These are phyloP conservation scores for Sporothrix schenckii DNA, from an alignment of 2,329 filamentous ascomycete species.

Conservation along the genomic window DNA sequence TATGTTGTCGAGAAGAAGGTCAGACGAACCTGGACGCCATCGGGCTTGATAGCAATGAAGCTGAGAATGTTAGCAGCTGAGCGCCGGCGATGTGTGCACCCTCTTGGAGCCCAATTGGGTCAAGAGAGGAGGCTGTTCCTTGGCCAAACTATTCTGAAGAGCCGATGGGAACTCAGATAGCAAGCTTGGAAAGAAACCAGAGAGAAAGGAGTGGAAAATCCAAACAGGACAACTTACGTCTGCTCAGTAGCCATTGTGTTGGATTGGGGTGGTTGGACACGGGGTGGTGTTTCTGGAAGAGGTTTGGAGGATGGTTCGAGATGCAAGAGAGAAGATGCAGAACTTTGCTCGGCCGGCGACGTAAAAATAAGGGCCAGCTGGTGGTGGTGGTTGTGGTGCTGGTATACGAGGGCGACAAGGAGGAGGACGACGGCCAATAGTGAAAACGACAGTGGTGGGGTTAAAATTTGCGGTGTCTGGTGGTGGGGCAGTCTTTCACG, in stretches of 20 bases:
- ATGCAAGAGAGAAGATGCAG: slow-evolving; percentile 23
- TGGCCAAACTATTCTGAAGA: background rate
- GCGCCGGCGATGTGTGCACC: background rate
- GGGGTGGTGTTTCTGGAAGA: slow-evolving; percentile 37
- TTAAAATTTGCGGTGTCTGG: slow-evolving; percentile 43
- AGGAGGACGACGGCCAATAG: slow-evolving; percentile 33
- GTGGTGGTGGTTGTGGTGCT: slow-evolving; percentile 26
- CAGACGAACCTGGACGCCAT: slow-evolving; percentile 87
- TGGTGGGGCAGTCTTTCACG: slow-evolving; percentile 32
- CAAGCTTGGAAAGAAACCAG: background rate
- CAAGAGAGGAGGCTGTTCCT: background rate
- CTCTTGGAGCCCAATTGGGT: slow-evolving; percentile 4
- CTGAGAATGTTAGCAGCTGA: slow-evolving; percentile 52
- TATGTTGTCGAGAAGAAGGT: background rate
- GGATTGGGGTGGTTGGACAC: slow-evolving; percentile 37
- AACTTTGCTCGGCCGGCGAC: slow-evolving; percentile 30
- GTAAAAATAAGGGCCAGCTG: slow-evolving; percentile 25
- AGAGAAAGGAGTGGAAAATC: background rate
- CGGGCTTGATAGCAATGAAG: slow-evolving; percentile 99
- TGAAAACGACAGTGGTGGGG: slow-evolving; percentile 48
- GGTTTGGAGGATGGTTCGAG: slow-evolving; percentile 41
- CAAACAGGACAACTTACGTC: slow-evolving; percentile 67
- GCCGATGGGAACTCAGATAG: background rate
- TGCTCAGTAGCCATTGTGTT: slow-evolving; percentile 76
- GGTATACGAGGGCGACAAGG: slow-evolving; percentile 33